Evolutionary conservation across 164 flowering plant genomes (phyloP).

Genomic region (Kalanchoe fedtschenkoi): DNA sequence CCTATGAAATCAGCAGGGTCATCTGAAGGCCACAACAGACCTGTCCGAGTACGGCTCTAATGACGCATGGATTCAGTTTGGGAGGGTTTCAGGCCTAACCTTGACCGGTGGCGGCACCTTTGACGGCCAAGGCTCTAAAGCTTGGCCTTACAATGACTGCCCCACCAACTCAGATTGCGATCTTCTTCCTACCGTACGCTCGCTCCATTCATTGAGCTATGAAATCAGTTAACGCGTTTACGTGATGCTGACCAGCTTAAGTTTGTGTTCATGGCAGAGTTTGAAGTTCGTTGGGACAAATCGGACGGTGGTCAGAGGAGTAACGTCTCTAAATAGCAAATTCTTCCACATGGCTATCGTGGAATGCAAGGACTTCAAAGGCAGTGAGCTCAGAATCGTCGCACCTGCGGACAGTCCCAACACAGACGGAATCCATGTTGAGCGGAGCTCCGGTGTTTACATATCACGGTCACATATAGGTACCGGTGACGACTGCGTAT

Average conservation of each 20-base stretch:
- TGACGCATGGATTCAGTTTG: slow-evolving; percentile 48
- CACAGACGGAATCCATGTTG: slow-evolving; percentile 72
- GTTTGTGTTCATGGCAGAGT: slow-evolving; percentile 29
- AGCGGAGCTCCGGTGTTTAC: slow-evolving; percentile 27
- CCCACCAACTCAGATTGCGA: slow-evolving; percentile 22
- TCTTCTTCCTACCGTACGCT: slow-evolving; percentile 45
- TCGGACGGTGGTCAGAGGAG: slow-evolving; percentile 24
- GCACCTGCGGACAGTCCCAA: slow-evolving; percentile 60
- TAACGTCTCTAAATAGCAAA: slow-evolving; percentile 55
- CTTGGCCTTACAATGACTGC: slow-evolving; percentile 57
- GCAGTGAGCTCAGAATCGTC: slow-evolving; percentile 26
- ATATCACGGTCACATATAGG: slow-evolving; percentile 27
- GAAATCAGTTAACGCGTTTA: background rate
- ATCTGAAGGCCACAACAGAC: slow-evolving; percentile 41
- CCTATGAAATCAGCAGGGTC: slow-evolving; percentile 26
- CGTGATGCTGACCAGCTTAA: no score
- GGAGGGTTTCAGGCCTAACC: slow-evolving; percentile 35
- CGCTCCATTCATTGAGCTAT: background rate
- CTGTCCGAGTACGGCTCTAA: slow-evolving; percentile 21
- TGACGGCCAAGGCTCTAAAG: slow-evolving; percentile 59
- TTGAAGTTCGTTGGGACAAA: slow-evolving; percentile 43
- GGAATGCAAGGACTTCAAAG: slow-evolving; percentile 34
- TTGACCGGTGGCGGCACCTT: slow-evolving; percentile 57
- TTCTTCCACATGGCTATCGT: slow-evolving; percentile 51
- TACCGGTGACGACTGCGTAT: slow-evolving; percentile 68